Evolutionary conservation across 805 yeast species (phyloP).

Genomic region (Saccharomycopsis amapae): DNA sequence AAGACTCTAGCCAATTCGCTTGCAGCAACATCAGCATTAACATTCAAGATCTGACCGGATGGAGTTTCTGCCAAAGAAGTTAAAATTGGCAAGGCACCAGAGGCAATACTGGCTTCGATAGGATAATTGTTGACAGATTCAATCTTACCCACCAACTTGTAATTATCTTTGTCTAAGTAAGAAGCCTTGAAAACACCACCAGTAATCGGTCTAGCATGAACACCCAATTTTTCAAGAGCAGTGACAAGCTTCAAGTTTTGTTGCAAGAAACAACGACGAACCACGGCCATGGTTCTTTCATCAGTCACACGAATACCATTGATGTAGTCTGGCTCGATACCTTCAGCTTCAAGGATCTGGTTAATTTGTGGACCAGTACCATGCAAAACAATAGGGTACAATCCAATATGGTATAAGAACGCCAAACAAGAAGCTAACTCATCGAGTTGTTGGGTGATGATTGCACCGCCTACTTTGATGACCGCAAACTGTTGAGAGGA

Average conservation of each 20-base stretch:
- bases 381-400: conserved; percentile 92
- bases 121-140: conserved; percentile 80
- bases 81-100: conserved; percentile 94
- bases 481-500: conserved; percentile 97
- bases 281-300: conserved; percentile 90
- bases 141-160: conserved; percentile 88
- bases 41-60: conserved; percentile 93
- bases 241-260: conserved; percentile 93
- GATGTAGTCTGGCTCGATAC: conserved; percentile 90
- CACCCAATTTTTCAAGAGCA: conserved; percentile 93
- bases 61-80: conserved; percentile 96
- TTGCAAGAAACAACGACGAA: conserved; percentile 89
- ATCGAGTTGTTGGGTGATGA: conserved; percentile 87
- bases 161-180: conserved; percentile 82
- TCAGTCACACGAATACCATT: conserved; percentile 97
- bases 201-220: conserved; percentile 96
- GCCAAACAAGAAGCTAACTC: conserved; percentile 95
- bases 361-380: conserved; percentile 99
- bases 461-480: conserved; percentile 98
- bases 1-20: conserved; percentile 95
- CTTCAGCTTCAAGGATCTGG: conserved; percentile 84
- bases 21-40: conserved; percentile 98
- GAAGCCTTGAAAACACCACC: conserved; percentile 96
- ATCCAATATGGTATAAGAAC: conserved; percentile 92
- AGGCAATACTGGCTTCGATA: conserved; percentile 87